Percentiles rank a stretch among this genome's conserved stretches.
Conservation (phyloP, 2,329 filamentous ascomycete species). For the Monosporascus sp. region DNA sequence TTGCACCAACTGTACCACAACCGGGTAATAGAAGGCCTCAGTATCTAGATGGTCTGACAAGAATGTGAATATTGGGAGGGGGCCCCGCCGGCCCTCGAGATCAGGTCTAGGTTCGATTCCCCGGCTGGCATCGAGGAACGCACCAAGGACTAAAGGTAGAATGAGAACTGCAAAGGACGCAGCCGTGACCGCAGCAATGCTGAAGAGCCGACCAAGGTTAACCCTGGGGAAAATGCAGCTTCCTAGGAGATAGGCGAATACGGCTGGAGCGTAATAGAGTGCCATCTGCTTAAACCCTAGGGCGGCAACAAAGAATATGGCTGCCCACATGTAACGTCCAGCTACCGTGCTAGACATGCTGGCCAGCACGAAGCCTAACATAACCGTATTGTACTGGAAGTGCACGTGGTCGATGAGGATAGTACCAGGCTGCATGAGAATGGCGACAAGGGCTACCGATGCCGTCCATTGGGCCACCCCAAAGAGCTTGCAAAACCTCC, state of each 20-base stretch:
- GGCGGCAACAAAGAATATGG: conserved; percentile 87
- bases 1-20: conserved; percentile 74
- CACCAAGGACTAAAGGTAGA: conserved; percentile 67
- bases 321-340: conserved; percentile 79
- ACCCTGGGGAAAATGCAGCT: conserved; percentile 73
- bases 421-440: conserved; percentile 85
- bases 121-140: conserved; percentile 61
- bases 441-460: conserved; percentile 78
- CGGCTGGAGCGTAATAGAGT: conserved; percentile 87
- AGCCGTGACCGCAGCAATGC: conserved; percentile 68
- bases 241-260: conserved; percentile 88
- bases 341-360: conserved; percentile 86
- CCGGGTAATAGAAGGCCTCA: conserved; percentile 65
- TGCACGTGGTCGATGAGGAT: conserved; percentile 79
- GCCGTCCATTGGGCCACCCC: conserved; percentile 76
- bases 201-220: conserved; percentile 62
- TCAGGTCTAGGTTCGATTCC: conserved; percentile 54
- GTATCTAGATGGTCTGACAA: conserved; percentile 56
- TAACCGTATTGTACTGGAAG: conserved; percentile 98
- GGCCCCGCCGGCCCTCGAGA: conserved; percentile 51
- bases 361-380: conserved; percentile 86
- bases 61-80: conserved; percentile 57
- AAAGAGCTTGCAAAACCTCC: conserved; percentile 70
- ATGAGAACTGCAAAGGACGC: conserved; percentile 70
- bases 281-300: conserved; percentile 99